phyloP scores from a whole-genome alignment of 192 early-diverging fungal species.

The Backusella sp. region DNA sequence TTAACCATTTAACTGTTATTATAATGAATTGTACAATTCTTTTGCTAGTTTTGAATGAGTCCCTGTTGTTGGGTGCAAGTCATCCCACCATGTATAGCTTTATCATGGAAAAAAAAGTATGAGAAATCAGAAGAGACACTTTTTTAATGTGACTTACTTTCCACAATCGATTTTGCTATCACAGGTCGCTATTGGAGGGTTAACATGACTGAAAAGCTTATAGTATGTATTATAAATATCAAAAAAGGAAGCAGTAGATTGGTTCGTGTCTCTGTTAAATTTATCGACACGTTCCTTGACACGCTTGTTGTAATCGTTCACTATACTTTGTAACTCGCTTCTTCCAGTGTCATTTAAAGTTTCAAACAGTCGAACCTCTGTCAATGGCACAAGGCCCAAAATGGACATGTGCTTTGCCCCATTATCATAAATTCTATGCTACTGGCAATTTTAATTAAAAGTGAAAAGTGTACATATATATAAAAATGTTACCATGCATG shows the following conservation, averaged over 20 bases:
- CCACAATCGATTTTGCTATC: not conserved
- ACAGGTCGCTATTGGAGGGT: not conserved
- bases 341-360: not conserved
- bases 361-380: not conserved
- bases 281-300: not conserved
- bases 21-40: not conserved
- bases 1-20: not conserved
- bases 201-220: not conserved
- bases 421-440: not conserved
- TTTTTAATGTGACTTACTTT: not conserved
- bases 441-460: not conserved
- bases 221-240: not conserved
- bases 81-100: not conserved
- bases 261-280: not conserved
- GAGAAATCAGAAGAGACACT: not conserved
- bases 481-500: not conserved
- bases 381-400: not conserved
- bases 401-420: not conserved
- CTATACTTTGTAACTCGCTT: not conserved
- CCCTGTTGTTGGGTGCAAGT: not conserved
- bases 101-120: not conserved
- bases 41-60: not conserved
- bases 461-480: not conserved
- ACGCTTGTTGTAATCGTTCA: not conserved
- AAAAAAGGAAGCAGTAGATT: not conserved